phyloP scores from a whole-genome alignment of 257 asterid genomes.

The Prunella vulgaris region DNA sequence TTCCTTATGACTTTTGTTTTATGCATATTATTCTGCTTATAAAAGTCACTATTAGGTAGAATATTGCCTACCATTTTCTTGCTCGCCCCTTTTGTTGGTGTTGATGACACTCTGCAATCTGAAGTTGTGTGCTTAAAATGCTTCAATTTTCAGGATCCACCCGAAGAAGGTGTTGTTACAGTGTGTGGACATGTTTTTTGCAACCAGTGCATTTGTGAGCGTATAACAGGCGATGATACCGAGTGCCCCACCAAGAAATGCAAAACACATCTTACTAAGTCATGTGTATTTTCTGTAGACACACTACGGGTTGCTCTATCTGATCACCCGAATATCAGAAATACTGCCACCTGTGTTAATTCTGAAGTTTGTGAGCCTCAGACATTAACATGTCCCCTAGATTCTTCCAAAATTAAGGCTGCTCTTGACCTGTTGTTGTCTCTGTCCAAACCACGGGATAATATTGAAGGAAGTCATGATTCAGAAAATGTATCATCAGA shows the following conservation, averaged over 20 bases:
- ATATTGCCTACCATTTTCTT: neutral
- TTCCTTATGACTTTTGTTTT: neutral
- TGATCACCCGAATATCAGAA: constrained; percentile 35
- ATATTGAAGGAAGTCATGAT: constrained; percentile 17
- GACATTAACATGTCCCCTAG: constrained; percentile 39
- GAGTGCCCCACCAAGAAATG: constrained; percentile 80
- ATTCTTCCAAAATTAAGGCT: constrained; percentile 86
- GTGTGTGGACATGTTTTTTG: constrained; percentile 92
- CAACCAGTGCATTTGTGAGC: constrained; percentile 92
- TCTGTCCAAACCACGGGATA: constrained; percentile 40
- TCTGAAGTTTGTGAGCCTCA: constrained; percentile 38
- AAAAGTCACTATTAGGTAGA: neutral
- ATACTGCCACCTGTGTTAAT: constrained; percentile 29
- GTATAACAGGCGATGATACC: constrained; percentile 69
- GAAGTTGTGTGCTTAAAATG: constrained; percentile 14
- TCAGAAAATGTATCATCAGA: no score
- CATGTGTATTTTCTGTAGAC: constrained; percentile 54
- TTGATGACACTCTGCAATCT: neutral
- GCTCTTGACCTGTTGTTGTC: constrained; percentile 69
- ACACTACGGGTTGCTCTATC: constrained; percentile 55
- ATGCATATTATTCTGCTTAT: neutral
- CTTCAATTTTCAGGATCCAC: constrained; percentile 66
- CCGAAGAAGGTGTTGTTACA: constrained; percentile 92
- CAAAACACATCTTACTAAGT: constrained; percentile 51
- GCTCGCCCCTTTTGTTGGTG: neutral